Base-by-base conservation (phyloP, 2,329 filamentous ascomycete species). In the Coleophoma cylindrospora region DNA sequence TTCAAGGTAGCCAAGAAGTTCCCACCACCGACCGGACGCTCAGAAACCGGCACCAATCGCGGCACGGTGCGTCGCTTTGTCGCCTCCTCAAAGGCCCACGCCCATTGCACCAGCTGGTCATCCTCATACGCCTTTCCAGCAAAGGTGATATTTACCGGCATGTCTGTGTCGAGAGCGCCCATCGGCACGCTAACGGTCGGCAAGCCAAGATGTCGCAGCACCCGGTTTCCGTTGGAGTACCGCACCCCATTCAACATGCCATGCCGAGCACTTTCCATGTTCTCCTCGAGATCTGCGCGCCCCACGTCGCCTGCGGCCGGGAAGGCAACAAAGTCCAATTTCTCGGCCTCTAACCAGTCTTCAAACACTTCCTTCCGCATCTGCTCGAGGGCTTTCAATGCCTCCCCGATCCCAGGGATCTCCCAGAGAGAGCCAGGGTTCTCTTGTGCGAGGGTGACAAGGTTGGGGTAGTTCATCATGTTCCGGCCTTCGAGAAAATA, bases 111-210 rank as follows among this genome's bases (percentile, higher is more conserved):
- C 9, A 70, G 33, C 0, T 57, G 54, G 1, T 40, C 49, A 49
- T 81, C 77, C 0, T 70, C 65, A 43, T 75, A 76, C 1, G 73
- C 74, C 34, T 68, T 74, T 0, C 71, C 72, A 0, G 71, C 74
- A 57, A 81, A 79, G 0, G 76, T 79, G 11, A 81, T 54, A 22
- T 75, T 75, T 0, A 80, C 68, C 0, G 78, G 77, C 72, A 81
- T 78, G 1, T 59, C 54, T 43, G 67, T 74, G 9, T 70, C 65
- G 1, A 54, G 57, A 65, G 79, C 69, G 1, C 77, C 77, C 41
- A 81, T 81, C 0, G 76, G 71, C 0, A 80, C 74, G 0, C 70
- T 75, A 2, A 81, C 68, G 0, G 74, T 77, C 0, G 79, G 79
- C 0, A 81, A 69, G 0, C 79, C 78, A 2, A 80, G 64, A 48